phyloP scores from a whole-genome alignment of 306 rosid species.

The Casuarina glauca region DNA sequence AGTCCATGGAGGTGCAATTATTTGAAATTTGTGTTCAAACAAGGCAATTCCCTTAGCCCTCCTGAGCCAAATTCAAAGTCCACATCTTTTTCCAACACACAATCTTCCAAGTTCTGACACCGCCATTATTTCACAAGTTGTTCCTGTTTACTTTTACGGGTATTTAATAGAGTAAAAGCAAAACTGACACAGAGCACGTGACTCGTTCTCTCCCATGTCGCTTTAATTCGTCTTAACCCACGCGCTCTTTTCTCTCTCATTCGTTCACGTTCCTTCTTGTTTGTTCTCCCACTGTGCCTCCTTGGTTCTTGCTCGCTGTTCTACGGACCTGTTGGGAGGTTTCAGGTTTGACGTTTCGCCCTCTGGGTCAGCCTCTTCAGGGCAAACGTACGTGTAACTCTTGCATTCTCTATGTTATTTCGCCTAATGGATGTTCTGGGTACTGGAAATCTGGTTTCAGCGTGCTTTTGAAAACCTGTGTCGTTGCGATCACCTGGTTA shows the following conservation, averaged over 20 bases:
- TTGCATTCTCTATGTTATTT: conserved; percentile 12
- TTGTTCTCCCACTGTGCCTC: not conserved
- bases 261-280: not conserved
- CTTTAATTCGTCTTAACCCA: conserved; percentile 34
- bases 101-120: conserved; percentile 47
- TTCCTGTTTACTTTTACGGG: conserved; percentile 20
- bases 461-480: not conserved
- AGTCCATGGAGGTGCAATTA: too few relatives aligned
- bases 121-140: conserved; percentile 20
- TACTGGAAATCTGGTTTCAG: not conserved
- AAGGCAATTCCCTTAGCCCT: not conserved
- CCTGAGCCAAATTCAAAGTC: not conserved
- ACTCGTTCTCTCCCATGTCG: conserved; percentile 31
- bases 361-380: conserved; percentile 43
- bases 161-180: conserved; percentile 4
- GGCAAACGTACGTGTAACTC: conserved; percentile 8
- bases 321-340: conserved; percentile 5
- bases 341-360: conserved; percentile 16
- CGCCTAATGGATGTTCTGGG: conserved; percentile 5
- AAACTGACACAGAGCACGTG: conserved; percentile 76
- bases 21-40: not conserved
- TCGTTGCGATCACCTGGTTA: not conserved
- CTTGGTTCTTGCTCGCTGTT: conserved; percentile 13
- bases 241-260: conserved; percentile 49
- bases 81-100: not conserved